Conservation (phyloP, 2,329 filamentous ascomycete genomes). For the Hypoxylon sp. region DNA sequence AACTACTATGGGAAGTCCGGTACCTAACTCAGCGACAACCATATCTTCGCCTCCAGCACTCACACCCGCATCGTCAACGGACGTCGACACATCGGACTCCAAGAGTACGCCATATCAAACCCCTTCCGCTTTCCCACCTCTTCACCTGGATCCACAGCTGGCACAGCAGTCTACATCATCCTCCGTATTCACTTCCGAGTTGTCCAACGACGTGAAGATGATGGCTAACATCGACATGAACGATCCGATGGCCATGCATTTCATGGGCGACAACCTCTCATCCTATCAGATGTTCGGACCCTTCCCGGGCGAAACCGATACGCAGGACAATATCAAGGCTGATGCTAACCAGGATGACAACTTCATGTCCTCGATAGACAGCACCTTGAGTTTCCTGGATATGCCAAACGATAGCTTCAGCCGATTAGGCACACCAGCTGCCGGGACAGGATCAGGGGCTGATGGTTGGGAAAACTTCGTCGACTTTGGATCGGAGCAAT, state of each 20-base stretch:
- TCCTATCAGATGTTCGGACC: slow-evolving; percentile 37
- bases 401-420: slow-evolving; percentile 26
- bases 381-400: slow-evolving; percentile 20
- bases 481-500: slow-evolving; percentile 45
- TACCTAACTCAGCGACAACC: slow-evolving; percentile 23
- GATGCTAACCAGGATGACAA: slow-evolving; percentile 19
- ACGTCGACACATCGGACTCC: slow-evolving; percentile 36
- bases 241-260: slow-evolving; percentile 43
- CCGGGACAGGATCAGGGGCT: slow-evolving; percentile 24
- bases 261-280: slow-evolving; percentile 38
- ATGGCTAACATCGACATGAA: slow-evolving; percentile 48
- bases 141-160: slow-evolving; percentile 41
- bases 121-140: slow-evolving; percentile 39
- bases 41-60: slow-evolving; percentile 42
- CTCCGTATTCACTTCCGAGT: slow-evolving; percentile 54
- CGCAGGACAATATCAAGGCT: slow-evolving; percentile 4
- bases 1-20: slow-evolving; percentile 16
- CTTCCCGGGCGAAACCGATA: slow-evolving; percentile 16
- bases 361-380: slow-evolving; percentile 33
- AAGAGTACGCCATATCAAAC: slow-evolving; percentile 41
- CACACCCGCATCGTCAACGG: slow-evolving; percentile 39
- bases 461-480: slow-evolving; percentile 45
- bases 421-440: slow-evolving; percentile 37
- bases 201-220: slow-evolving; percentile 55
- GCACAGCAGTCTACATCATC: slow-evolving; percentile 42